Evolutionary conservation across 306 rosid species (phyloP).

Genomic region (Boehmeria nivea): DNA sequence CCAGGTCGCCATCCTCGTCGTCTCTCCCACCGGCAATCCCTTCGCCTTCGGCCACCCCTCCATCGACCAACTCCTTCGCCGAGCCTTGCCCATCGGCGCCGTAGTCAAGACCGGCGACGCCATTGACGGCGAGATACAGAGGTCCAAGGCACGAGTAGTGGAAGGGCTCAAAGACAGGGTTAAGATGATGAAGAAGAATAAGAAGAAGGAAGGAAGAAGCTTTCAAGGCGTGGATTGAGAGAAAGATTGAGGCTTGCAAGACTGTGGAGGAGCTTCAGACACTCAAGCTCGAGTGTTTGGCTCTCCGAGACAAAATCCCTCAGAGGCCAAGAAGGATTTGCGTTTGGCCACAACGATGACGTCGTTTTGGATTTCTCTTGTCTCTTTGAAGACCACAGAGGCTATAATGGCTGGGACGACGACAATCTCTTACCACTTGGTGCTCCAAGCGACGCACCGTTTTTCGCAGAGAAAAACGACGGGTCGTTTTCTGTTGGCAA

Average conservation of each 20-base stretch:
- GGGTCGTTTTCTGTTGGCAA: no score
- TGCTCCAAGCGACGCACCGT: no score
- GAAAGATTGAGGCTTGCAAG: background rate
- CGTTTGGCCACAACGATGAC: no score
- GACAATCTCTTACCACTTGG: no score
- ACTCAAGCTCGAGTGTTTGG: background rate
- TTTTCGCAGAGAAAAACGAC: no score
- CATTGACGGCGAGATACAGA: background rate
- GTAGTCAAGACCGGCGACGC: background rate
- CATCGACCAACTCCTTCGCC: background rate
- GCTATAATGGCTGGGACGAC: no score
- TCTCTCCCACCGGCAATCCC: background rate
- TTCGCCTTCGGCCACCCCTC: constrained; percentile 4
- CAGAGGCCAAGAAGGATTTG: no score
- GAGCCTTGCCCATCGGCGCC: no score
- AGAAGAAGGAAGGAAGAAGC: background rate
- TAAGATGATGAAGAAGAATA: no score
- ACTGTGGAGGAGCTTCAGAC: background rate
- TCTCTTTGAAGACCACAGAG: no score
- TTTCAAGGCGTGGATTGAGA: background rate
- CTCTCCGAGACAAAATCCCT: background rate
- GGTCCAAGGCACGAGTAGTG: background rate
- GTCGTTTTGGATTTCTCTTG: no score
- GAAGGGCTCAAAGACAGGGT: background rate
- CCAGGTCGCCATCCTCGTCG: background rate